A percentile compares a stretch with the other conserved stretches of the same genome.
These are phyloP conservation scores for Scheffersomyces insectosa DNA, from an alignment of 1,139 yeast species.

Conservation along the genomic window DNA sequence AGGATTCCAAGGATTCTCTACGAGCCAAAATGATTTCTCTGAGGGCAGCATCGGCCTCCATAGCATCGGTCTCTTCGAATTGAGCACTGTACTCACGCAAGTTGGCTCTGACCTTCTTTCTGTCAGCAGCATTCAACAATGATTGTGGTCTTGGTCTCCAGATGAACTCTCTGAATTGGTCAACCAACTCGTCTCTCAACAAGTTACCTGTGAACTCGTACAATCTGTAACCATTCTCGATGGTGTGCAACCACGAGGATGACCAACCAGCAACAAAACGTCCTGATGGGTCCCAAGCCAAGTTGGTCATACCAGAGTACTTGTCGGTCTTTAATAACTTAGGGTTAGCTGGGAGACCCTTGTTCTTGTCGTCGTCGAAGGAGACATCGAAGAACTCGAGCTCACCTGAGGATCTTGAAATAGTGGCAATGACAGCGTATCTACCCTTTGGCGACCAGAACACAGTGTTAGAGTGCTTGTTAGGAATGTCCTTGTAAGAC, in stretches of 20 bases:
- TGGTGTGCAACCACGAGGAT: slow-evolving; percentile 78
- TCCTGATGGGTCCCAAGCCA: slow-evolving; percentile 96
- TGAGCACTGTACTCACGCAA: slow-evolving; percentile 87
- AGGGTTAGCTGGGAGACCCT: slow-evolving; percentile 56
- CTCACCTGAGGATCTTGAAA: slow-evolving; percentile 64
- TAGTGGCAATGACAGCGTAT: slow-evolving; percentile 76
- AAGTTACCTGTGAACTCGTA: slow-evolving; percentile 81
- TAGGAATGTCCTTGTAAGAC: slow-evolving; percentile 49
- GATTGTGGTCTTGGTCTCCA: slow-evolving; percentile 98
- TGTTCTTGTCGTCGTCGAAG: slow-evolving; percentile 71
- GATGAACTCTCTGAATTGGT: slow-evolving; percentile 81
- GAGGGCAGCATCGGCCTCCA: slow-evolving; percentile 93
- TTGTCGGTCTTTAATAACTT: slow-evolving; percentile 65
- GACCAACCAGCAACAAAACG: slow-evolving; percentile 88
- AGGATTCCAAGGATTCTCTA: slow-evolving; percentile 79
- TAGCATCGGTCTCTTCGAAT: slow-evolving; percentile 93
- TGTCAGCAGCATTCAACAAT: slow-evolving; percentile 71
- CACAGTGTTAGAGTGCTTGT: slow-evolving; percentile 72
- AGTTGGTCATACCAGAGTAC: slow-evolving; percentile 77
- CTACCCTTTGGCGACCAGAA: slow-evolving; percentile 95
- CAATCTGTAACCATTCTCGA: slow-evolving; percentile 88
- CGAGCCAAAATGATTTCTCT: slow-evolving; percentile 87
- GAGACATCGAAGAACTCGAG: slow-evolving; percentile 80
- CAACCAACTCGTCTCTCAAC: slow-evolving; percentile 73
- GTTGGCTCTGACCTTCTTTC: slow-evolving; percentile 88